Conservation (phyloP, 768 basidiomycete genomes). For the Trametes villosa region DNA sequence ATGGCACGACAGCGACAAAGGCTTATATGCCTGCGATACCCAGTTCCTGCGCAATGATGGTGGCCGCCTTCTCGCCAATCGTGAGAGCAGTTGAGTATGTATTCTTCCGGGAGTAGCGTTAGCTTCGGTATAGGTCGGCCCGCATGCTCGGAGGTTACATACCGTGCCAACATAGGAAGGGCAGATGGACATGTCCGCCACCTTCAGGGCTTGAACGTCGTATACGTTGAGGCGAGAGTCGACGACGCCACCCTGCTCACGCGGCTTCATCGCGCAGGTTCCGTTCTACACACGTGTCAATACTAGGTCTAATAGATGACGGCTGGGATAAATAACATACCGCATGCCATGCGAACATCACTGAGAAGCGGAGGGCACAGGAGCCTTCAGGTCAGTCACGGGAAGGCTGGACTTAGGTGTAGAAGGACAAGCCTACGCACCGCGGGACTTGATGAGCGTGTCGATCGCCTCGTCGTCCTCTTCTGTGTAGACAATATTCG, state of each 20-base stretch:
- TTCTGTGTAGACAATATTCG: conserved; percentile 37
- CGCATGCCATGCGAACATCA: conserved; percentile 38
- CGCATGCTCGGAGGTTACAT: too few species aligned
- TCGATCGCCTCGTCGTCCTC: conserved; percentile 43
- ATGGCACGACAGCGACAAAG: background rate
- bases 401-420: background rate
- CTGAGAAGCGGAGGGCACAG: background rate
- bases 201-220: conserved; percentile 57
- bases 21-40: conserved; percentile 31
- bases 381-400: background rate
- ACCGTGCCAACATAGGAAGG: conserved; percentile 44
- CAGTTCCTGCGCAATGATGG: conserved; percentile 60
- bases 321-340: conserved; percentile 22
- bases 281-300: conserved; percentile 63
- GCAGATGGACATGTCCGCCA: conserved; percentile 43
- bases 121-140: too few species aligned
- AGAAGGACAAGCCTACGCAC: background rate
- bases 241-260: conserved; percentile 63
- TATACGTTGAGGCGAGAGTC: conserved; percentile 67
- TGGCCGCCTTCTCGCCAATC: conserved; percentile 65
- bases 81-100: conserved; percentile 48
- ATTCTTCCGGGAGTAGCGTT: conserved; percentile 31
- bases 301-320: too few species aligned
- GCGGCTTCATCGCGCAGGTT: conserved; percentile 70
- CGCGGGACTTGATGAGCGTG: conserved; percentile 28